Conservation (phyloP, 306 rosid species). For the Sicyos edulis region DNA sequence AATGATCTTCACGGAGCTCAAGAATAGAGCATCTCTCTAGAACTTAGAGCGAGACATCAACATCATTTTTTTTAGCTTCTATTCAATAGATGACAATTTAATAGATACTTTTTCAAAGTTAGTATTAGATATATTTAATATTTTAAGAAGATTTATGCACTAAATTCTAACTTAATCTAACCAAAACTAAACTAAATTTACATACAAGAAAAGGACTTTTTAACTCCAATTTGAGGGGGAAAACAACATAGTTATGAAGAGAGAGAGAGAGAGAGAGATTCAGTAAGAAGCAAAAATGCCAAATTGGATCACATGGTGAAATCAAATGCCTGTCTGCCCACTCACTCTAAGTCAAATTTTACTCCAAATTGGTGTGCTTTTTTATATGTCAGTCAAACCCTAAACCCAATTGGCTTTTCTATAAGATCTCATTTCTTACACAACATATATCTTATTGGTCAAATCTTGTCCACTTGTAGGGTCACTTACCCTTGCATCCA, state of each 20-base stretch:
- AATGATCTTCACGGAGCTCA: no score
- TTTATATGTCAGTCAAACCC: slow-evolving; percentile 36
- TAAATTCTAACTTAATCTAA: no score
- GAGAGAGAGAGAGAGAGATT: not conserved
- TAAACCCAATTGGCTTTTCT: slow-evolving; percentile 25
- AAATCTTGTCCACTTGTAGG: slow-evolving; percentile 30
- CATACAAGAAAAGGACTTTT: not conserved
- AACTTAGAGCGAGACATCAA: no score
- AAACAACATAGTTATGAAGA: not conserved
- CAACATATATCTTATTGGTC: slow-evolving; percentile 28
- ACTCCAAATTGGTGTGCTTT: not conserved
- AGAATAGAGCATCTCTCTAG: no score
- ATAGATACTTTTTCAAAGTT: no score
- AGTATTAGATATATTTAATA: no score
- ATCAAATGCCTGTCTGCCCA: slow-evolving; percentile 23
- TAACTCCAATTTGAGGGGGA: not conserved
- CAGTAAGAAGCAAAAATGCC: slow-evolving; percentile 10
- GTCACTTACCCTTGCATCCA: slow-evolving; percentile 21
- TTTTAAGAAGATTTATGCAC: no score
- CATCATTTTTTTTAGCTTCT: no score
- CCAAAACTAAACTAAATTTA: no score
- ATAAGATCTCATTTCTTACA: slow-evolving; percentile 22
- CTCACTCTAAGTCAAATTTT: slow-evolving; percentile 12
- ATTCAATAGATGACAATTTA: no score
- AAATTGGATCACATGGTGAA: slow-evolving; percentile 57